These are phyloP conservation scores for Fusarium sp. DNA, from an alignment of 2,329 filamentous ascomycete species.

Conservation along the genomic window DNA sequence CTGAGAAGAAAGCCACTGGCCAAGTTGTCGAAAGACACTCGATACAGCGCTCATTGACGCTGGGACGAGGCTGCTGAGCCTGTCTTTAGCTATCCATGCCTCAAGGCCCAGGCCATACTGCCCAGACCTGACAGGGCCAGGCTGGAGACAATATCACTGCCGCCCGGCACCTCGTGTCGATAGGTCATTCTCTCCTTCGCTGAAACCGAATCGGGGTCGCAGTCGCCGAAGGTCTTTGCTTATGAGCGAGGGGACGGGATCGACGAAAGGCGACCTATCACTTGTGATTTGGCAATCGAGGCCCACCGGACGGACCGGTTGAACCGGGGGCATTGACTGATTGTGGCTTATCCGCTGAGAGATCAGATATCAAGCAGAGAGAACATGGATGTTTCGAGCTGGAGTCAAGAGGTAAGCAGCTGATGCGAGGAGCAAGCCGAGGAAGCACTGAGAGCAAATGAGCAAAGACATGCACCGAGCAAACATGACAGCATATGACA, in stretches of 20 bases:
- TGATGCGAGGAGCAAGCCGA: constrained; percentile 13
- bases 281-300: constrained; percentile 32
- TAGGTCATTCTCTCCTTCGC: constrained; percentile 10
- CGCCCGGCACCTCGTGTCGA: constrained; percentile 4
- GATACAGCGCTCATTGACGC: not conserved
- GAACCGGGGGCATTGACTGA: constrained; percentile 16
- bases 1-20: constrained; percentile 1
- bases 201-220: constrained; percentile 10
- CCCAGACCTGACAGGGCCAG: not conserved
- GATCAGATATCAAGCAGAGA: constrained; percentile 10
- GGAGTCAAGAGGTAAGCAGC: constrained; percentile 19
- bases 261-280: constrained; percentile 37
- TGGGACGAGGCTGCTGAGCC: not conserved
- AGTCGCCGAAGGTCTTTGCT: constrained; percentile 14
- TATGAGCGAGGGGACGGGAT: constrained; percentile 34
- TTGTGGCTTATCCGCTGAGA: constrained; percentile 5
- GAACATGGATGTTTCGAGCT: constrained; percentile 11
- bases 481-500: constrained; percentile 23
- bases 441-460: constrained; percentile 14
- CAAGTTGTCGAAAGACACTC: not conserved
- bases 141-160: not conserved
- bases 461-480: constrained; percentile 24
- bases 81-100: not conserved
- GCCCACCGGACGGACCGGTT: constrained; percentile 26
- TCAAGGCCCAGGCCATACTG: not conserved